Percentiles rank a stretch among this genome's conserved stretches.
Conservation (phyloP, 306 rosid species). For the Sicyos baderoa region DNA sequence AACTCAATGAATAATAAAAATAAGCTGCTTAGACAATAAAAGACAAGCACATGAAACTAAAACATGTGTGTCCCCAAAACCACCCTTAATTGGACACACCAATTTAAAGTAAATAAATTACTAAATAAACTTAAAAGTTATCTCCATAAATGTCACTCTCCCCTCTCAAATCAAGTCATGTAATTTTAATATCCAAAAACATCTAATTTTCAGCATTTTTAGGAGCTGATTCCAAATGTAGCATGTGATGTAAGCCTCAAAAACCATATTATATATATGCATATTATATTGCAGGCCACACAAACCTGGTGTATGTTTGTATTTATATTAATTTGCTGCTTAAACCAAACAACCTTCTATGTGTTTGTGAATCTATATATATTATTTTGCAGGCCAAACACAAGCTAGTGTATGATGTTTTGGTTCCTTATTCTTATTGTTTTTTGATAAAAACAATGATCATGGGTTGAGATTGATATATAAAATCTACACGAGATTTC, state of each 20-base stretch:
- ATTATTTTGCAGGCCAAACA: slow-evolving; percentile 12
- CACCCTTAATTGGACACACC: not conserved
- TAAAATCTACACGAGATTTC: no score
- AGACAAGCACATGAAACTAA: not conserved
- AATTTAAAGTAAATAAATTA: not conserved
- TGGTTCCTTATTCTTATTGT: not conserved
- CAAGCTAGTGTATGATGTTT: slow-evolving; percentile 5
- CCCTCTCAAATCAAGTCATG: not conserved
- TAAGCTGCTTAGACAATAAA: not conserved
- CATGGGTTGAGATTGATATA: not conserved
- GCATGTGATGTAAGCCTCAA: not conserved
- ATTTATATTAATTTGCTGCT: not conserved
- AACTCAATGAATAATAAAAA: not conserved
- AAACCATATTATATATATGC: not conserved
- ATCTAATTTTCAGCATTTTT: not conserved
- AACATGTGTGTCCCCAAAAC: not conserved
- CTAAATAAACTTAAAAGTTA: not conserved
- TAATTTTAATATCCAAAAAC: not conserved
- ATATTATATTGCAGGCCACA: slow-evolving; percentile 8
- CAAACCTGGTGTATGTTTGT: not conserved
- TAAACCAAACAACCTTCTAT: not conserved
- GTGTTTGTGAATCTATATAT: not conserved
- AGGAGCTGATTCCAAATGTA: not conserved
- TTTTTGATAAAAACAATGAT: slow-evolving; percentile 5
- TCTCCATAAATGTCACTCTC: not conserved